Conservation (phyloP, 306 rosid species). For the Oemleria cerasiformis region DNA sequence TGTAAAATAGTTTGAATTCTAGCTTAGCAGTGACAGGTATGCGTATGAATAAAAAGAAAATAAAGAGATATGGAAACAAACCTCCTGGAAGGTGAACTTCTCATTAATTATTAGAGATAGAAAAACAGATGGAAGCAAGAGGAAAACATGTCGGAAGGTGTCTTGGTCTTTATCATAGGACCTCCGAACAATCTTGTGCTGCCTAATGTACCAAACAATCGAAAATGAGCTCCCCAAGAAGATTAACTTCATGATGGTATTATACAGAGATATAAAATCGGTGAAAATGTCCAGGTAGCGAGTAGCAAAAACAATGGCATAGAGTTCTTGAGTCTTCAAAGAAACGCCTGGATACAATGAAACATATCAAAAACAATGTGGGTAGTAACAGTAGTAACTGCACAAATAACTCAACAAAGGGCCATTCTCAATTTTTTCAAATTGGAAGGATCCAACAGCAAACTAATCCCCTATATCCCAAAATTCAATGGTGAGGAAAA, state of each 20-base stretch:
- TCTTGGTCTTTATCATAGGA: constrained; percentile 92
- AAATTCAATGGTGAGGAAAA: background rate
- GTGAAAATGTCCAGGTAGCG: constrained; percentile 88
- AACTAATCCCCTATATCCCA: background rate
- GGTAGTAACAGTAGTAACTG: background rate
- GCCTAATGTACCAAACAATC: constrained; percentile 88
- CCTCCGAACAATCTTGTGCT: constrained; percentile 78
- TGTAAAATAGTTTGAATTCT: background rate
- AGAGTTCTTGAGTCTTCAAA: constrained; percentile 93
- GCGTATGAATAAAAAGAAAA: background rate
- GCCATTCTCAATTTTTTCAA: background rate
- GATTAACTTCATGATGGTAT: constrained; percentile 74
- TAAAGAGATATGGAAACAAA: constrained; percentile 22
- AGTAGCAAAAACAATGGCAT: constrained; percentile 68
- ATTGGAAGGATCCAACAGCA: background rate
- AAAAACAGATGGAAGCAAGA: constrained; percentile 60
- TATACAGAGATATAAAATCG: constrained; percentile 56
- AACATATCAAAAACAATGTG: background rate
- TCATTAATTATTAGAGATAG: constrained; percentile 73
- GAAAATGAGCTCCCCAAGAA: constrained; percentile 89
- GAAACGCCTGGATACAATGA: constrained; percentile 61
- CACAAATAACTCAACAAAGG: background rate
- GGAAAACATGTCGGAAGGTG: constrained; percentile 72
- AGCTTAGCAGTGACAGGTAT: background rate
- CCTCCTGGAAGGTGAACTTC: constrained; percentile 79